These are phyloP conservation scores for Rostrohypoxylon terebratum DNA, from an alignment of 495 filamentous ascomycete species.

Conservation along the genomic window DNA sequence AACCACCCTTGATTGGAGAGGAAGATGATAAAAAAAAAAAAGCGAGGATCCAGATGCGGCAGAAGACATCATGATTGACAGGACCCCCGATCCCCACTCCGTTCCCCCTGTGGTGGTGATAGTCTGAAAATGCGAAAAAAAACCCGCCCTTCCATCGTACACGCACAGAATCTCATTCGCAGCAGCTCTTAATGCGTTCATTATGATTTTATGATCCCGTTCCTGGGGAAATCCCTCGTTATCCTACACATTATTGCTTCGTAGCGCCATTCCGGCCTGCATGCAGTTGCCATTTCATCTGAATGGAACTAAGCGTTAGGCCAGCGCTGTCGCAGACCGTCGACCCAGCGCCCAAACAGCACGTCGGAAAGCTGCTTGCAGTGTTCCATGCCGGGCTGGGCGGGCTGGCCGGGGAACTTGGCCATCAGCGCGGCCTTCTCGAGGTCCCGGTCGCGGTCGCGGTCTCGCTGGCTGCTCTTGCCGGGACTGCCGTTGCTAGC, in stretches of 20 bases:
- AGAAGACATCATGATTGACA: slow-evolving; percentile 18
- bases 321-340: slow-evolving; percentile 86
- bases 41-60: slow-evolving; percentile 22
- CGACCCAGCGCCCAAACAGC: slow-evolving; percentile 88
- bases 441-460: slow-evolving; percentile 58
- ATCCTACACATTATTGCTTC: slow-evolving; percentile 30
- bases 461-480: slow-evolving; percentile 29
- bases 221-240: slow-evolving; percentile 9
- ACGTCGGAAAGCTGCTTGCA: slow-evolving; percentile 89
- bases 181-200: not conserved
- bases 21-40: too few relatives aligned
- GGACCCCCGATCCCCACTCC: slow-evolving; percentile 8
- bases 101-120: not conserved
- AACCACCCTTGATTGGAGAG: not conserved
- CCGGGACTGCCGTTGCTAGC: slow-evolving; percentile 43
- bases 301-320: slow-evolving; percentile 46
- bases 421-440: slow-evolving; percentile 63
- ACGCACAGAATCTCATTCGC: not conserved
- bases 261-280: slow-evolving; percentile 28
- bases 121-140: slow-evolving; percentile 6
- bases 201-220: slow-evolving; percentile 1
- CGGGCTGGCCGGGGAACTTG: slow-evolving; percentile 60
- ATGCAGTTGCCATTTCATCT: not conserved
- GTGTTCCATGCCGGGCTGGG: slow-evolving; percentile 86
- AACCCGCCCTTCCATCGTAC: slow-evolving; percentile 4